Evolutionary conservation across 164 flowering plant genomes (phyloP).

Genomic region (Sextonia rubra): DNA sequence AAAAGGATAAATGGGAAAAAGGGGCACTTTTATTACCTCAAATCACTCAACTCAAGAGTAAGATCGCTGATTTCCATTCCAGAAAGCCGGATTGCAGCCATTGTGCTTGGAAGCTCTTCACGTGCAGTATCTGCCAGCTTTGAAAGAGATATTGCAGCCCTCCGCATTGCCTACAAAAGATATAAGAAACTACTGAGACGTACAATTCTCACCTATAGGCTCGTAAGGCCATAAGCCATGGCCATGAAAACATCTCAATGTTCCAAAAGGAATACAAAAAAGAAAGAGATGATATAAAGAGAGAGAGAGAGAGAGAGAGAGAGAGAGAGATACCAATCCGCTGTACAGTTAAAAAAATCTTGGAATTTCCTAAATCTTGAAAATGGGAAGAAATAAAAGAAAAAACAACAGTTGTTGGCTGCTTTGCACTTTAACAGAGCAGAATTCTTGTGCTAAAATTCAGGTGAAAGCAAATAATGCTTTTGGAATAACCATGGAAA

Average conservation of each 20-base stretch:
- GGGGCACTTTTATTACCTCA: constrained; percentile 53
- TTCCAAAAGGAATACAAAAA: too few species aligned
- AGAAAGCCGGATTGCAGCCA: constrained; percentile 91
- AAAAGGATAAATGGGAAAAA: too few species aligned
- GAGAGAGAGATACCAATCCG: neutral
- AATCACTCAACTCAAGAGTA: constrained; percentile 80
- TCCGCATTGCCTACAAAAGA: constrained; percentile 65
- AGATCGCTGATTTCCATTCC: constrained; percentile 97
- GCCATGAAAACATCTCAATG: neutral
- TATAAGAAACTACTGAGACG: neutral
- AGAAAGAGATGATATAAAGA: too few species aligned
- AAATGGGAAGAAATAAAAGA: neutral
- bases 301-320: too few species aligned
- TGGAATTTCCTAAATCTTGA: neutral
- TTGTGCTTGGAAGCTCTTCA: constrained; percentile 89
- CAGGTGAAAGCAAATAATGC: neutral
- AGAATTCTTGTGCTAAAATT: too few species aligned
- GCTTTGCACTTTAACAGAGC: neutral
- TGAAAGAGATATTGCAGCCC: constrained; percentile 81
- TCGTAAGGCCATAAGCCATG: neutral
- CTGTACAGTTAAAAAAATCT: too few species aligned
- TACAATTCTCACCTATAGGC: neutral
- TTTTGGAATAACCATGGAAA: neutral
- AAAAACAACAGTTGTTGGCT: neutral
- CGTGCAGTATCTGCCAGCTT: constrained; percentile 88